Evolutionary conservation across 176 grass and related monocot genomes (phyloP), one percentile per base, ranked within the genome.

Genomic region (Triticum aestivum): DNA sequence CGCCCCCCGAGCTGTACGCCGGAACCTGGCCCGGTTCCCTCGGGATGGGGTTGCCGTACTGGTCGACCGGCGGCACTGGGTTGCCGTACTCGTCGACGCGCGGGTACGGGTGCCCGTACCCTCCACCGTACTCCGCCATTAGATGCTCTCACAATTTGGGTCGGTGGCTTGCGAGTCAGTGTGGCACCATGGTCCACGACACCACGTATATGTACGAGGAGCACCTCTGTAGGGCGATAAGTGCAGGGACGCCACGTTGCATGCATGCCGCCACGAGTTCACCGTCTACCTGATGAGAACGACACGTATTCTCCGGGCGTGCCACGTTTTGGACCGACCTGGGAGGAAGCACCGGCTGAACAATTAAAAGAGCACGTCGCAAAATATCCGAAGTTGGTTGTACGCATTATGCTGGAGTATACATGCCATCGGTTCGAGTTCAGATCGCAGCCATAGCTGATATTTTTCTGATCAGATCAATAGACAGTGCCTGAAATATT

Each of bases 51-150:
- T 84, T 92, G 64, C 92, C 92, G 58, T 90, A 92, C 56, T 92
- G 84, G 73, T 94, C 92, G 75, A 92, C 92, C 77, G 87, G 87
- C 30, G 76, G 82, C 45, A 92, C 65, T 5, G 93, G 93, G 69
- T 91, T 89, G 5, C 94, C 94, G 79, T 88, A 93, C 85, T 93
- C 85, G 83, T 96, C 89, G 4, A 91, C 87, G 75, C 94, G 88
- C 33, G 85, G 88, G 73, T 89, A 88, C 23, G 78, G 92, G 30
- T 86, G 63, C 5, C 89, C 92, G 67, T 91, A 86, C 61, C 85
- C 86, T 35, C 87, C 86, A 17, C 37, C 68, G 11, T 82, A 44
- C 26, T 87, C 90, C 69, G 84, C 85, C 91, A 91, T 93, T 51
- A 18, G 18, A 7, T 32, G 32, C 32, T 37, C 35, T 33, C 18